Percentiles rank a stretch among this genome's conserved stretches.
Conservation (phyloP, 257 asterid genomes). For the Solanum lignicaule region DNA sequence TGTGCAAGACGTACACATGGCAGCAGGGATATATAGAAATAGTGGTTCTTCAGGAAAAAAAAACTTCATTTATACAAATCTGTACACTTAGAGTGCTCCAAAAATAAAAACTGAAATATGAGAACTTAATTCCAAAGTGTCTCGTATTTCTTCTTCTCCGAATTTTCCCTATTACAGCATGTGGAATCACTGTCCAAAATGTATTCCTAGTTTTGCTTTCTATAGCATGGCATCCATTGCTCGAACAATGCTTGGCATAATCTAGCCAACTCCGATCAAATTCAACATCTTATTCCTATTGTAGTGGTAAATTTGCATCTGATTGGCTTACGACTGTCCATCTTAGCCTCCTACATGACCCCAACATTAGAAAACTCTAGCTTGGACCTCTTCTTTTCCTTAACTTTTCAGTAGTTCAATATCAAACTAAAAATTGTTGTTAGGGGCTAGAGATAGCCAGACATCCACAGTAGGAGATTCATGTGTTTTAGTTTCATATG, state of each 20-base stretch:
- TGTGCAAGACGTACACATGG: background rate
- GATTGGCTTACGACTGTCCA: background rate
- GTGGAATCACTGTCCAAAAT: background rate
- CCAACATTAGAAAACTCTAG: background rate
- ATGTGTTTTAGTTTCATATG: background rate
- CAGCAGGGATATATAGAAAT: background rate
- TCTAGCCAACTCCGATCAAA: background rate
- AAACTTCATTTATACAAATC: background rate
- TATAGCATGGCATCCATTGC: background rate
- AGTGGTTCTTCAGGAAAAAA: background rate
- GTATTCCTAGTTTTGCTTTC: background rate
- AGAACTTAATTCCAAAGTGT: background rate
- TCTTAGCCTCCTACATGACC: background rate
- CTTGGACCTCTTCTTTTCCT: background rate
- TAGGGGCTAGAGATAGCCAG: background rate
- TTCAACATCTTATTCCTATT: background rate
- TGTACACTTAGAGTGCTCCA: background rate
- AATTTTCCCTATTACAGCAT: background rate
- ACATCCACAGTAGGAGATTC: background rate
- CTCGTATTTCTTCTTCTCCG: background rate
- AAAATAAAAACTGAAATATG: background rate
- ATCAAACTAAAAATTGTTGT: background rate
- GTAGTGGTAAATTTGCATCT: background rate
- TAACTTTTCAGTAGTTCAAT: background rate
- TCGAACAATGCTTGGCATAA: background rate